Base-by-base conservation (phyloP, 2,329 filamentous ascomycete genomes). In the Cadophora gregata region DNA sequence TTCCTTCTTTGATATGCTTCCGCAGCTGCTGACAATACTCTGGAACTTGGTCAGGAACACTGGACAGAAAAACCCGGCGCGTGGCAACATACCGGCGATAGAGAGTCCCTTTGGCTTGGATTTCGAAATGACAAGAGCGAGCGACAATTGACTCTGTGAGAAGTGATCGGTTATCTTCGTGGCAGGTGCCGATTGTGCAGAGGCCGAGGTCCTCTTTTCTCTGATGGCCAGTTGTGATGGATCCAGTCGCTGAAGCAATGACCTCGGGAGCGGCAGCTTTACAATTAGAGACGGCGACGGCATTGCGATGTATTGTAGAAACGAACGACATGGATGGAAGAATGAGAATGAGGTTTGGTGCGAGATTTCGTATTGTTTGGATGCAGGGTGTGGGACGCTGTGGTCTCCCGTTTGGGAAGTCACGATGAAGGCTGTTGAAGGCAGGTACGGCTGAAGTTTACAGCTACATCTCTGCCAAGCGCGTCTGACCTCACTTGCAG, bases 91-190 rank as follows among this genome's bases (percentile, higher is more conserved):
- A 75, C 74, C 72, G 29, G 36, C 50, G n/a, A 64, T 71, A 12
- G 71, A 68, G 2, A 72, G 6, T 24, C 53, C 62, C 55, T 68
- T 66, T 33, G 71, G 72, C 27, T 68, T 71, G 21, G 68, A 69
- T 31, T 72, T 75, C n/a, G 60, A 42, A 38, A 75, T 70, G 3
- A 63, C 36, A 31, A 75, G 62, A n/a, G 73, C 73, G 45, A 75
- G 62, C 45, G 72, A 64, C 27, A 72, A 12, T 55, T 75, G 74
- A 47, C 69, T 71, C 58, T 72, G 65, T 21, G 66, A 64, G 55
- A 74, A 72, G 38, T 69, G 33, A 14, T 16, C 19, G 4, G 59
- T 47, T 21, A 71, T 56, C 4, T 65, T 69, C 19, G 59, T 12
- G 50, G 56, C 38, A 27, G 25, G 10, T 25, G 62, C 4, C 53